phyloP scores from a whole-genome alignment of 2,329 filamentous ascomycete species.

The Cercospora janseana region DNA sequence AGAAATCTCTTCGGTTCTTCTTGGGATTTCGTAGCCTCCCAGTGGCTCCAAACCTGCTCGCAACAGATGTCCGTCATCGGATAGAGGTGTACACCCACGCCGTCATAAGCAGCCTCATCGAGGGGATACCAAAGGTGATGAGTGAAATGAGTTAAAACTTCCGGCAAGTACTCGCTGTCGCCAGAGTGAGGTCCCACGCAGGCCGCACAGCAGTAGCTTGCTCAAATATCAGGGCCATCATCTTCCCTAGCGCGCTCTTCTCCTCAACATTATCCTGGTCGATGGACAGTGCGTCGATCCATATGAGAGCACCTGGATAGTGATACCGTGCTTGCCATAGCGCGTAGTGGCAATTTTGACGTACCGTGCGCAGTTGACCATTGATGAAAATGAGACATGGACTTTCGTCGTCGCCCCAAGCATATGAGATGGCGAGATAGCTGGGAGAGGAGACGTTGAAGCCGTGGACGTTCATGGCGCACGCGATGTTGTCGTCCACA shows the following conservation, averaged over 20 bases:
- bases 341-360: neutral
- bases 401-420: neutral
- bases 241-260: slow-evolving; percentile 13
- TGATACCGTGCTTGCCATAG: slow-evolving; percentile 2
- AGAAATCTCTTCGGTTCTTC: too few species aligned
- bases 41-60: too few species aligned
- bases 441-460: neutral
- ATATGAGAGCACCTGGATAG: slow-evolving; percentile 2
- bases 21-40: too few species aligned
- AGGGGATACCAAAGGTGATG: neutral
- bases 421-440: slow-evolving; percentile 5
- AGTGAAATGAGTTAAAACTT: neutral
- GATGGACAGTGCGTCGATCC: slow-evolving; percentile 21
- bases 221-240: slow-evolving; percentile 19
- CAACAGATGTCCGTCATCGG: too few species aligned
- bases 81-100: too few species aligned
- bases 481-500: neutral
- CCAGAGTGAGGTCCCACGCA: neutral
- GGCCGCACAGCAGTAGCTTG: slow-evolving; percentile 7
- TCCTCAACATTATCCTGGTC: slow-evolving; percentile 17
- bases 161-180: neutral
- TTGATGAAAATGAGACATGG: neutral
- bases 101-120: too few species aligned
- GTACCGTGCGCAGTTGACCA: neutral
- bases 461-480: neutral